Conservation (phyloP, 2,329 filamentous ascomycete genomes). For the Penicillium sp. region DNA sequence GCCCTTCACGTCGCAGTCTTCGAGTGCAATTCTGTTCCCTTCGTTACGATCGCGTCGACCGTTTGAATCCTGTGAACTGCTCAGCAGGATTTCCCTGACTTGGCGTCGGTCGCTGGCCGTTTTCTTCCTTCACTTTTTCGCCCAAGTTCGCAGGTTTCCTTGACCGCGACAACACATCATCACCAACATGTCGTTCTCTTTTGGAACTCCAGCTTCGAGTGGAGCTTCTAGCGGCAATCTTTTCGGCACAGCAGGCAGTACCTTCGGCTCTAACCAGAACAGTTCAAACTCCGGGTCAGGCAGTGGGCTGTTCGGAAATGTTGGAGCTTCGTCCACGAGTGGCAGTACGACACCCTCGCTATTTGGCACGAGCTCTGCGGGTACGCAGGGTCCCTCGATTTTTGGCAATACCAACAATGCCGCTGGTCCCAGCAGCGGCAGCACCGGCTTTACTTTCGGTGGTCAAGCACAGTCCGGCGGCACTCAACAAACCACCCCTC, state of each 20-base stretch:
- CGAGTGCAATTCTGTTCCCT: conserved; percentile 5
- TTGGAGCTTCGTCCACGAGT: conserved; percentile 33
- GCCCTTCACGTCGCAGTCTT: conserved; percentile 2
- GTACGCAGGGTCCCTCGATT: conserved; percentile 20
- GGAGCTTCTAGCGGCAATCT: conserved; percentile 34
- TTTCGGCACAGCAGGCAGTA: conserved; percentile 34
- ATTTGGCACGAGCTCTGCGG: conserved; percentile 33
- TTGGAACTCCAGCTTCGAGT: conserved; percentile 39
- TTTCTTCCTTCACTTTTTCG: conserved; percentile 18
- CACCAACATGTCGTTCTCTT: conserved; percentile 38
- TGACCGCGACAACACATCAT: conserved; percentile 20
- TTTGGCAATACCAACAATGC: conserved; percentile 27
- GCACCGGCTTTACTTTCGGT: conserved; percentile 26
- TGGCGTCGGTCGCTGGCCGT: conserved; percentile 15
- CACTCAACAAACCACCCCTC: conserved; percentile 22
- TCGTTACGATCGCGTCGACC: conserved; percentile 6
- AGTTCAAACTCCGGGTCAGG: conserved; percentile 28
- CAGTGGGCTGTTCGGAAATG: conserved; percentile 44
- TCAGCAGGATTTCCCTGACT: conserved; percentile 13
- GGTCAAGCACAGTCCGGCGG: conserved; percentile 26
- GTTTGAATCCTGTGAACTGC: conserved; percentile 9
- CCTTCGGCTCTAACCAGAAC: conserved; percentile 33
- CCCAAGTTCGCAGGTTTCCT: conserved; percentile 25
- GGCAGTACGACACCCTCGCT: conserved; percentile 34
- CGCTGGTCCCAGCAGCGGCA: background rate